Conservation (phyloP, 306 rosid genomes). For the Medicago arabica region DNA sequence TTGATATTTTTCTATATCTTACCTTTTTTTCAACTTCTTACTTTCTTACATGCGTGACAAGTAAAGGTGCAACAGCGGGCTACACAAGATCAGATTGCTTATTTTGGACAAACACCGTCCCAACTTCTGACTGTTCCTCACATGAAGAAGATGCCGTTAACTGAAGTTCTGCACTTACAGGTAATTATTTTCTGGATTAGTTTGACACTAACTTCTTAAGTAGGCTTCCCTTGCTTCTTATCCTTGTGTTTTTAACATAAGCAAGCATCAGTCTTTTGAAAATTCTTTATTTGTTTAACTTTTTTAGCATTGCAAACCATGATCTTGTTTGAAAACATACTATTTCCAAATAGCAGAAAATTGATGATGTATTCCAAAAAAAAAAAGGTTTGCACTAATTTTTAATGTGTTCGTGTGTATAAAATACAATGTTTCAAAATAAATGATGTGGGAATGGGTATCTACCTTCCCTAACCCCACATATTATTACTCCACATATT, state of each 20-base stretch:
- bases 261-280: not conserved
- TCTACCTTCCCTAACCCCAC: not conserved
- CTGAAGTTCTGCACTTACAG: constrained; percentile 96
- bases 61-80: constrained; percentile 85
- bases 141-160: constrained; percentile 70
- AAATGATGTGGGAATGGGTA: not conserved
- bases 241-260: constrained; percentile 14
- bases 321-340: constrained; percentile 1
- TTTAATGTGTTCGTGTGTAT: not conserved
- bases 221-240: constrained; percentile 20
- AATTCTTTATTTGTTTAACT: not conserved
- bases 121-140: constrained; percentile 95
- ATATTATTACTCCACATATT: not conserved
- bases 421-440: not conserved
- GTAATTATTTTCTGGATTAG: constrained; percentile 47
- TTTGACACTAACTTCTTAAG: constrained; percentile 28
- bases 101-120: constrained; percentile 98
- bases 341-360: not conserved
- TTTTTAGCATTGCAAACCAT: constrained; percentile 2
- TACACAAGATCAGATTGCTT: constrained; percentile 97
- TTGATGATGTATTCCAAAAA: not conserved
- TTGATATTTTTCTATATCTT: constrained; percentile 3
- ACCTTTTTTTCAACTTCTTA: constrained; percentile 21
- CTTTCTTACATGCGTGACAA: constrained; percentile 40
- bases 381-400: not conserved